phyloP scores from a whole-genome alignment of 495 filamentous ascomycete genomes.

The Cenococcum geophilum region DNA sequence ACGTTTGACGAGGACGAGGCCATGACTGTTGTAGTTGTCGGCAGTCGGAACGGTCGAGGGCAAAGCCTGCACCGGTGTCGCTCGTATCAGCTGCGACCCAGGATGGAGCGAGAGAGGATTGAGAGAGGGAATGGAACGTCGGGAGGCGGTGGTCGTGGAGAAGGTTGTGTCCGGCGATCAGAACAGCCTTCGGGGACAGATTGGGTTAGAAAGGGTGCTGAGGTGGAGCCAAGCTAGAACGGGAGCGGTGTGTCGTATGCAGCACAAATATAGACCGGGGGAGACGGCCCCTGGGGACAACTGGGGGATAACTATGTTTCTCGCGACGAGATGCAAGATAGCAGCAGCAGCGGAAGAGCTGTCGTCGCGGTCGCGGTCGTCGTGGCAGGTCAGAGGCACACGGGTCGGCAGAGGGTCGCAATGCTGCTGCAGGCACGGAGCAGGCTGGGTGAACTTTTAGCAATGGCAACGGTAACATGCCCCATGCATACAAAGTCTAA shows the following conservation, averaged over 20 bases:
- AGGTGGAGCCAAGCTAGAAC: neutral
- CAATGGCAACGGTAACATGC: too few species aligned
- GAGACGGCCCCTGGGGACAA: neutral
- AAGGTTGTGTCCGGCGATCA: neutral
- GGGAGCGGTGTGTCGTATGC: neutral
- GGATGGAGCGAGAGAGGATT: constrained; percentile 1
- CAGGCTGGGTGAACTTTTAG: too few species aligned
- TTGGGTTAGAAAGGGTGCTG: constrained; percentile 2
- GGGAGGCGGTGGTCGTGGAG: neutral
- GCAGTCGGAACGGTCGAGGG: neutral
- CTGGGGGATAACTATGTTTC: neutral
- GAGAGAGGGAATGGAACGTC: neutral
- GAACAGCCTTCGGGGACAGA: neutral
- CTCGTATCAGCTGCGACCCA: neutral
- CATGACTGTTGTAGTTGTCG: constrained; percentile 48
- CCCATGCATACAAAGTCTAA: too few species aligned
- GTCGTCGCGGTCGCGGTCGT: neutral
- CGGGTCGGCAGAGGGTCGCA: neutral
- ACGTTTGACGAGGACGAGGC: constrained; percentile 96
- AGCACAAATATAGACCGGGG: neutral
- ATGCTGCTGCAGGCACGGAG: neutral
- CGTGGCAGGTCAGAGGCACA: too few species aligned
- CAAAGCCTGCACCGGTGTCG: constrained; percentile 3
- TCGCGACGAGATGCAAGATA: neutral
- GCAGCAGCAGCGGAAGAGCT: neutral